Conservation (phyloP, 192 early-diverging fungal species). For the Coemansia sp. region DNA sequence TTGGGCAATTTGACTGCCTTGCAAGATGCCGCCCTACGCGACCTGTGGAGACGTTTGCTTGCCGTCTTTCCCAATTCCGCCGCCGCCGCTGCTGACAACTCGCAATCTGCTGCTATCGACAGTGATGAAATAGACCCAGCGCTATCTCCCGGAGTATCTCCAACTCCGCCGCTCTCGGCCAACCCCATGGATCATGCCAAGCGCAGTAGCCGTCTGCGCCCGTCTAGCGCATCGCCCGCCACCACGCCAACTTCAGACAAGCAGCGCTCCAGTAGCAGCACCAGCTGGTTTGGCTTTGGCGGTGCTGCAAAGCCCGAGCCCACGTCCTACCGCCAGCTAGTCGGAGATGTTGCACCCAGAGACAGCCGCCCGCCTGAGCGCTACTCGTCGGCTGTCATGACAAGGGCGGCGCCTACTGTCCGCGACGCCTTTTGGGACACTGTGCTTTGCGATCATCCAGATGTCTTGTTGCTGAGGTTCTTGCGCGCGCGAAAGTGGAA, state of each 20-base stretch:
- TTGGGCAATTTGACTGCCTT: constrained; percentile 53
- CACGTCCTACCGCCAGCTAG: constrained; percentile 28
- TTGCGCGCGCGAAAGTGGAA: constrained; percentile 90
- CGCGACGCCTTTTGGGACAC: constrained; percentile 64
- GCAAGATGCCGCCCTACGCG: constrained; percentile 50
- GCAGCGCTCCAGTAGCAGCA: constrained; percentile 7
- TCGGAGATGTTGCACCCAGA: constrained; percentile 26
- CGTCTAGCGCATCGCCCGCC: constrained; percentile 6
- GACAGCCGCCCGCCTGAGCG: constrained; percentile 29
- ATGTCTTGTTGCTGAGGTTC: constrained; percentile 75
- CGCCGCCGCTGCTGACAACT: not conserved
- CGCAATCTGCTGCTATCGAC: constrained; percentile 15
- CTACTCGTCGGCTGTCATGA: not conserved
- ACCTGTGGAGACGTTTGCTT: constrained; percentile 58
- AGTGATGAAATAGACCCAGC: not conserved
- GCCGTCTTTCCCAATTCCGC: constrained; percentile 25
- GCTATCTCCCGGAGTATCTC: not conserved
- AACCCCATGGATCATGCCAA: constrained; percentile 2
- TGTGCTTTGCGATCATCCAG: constrained; percentile 67
- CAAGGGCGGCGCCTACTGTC: constrained; percentile 32
- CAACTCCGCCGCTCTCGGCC: not conserved
- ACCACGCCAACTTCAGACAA: constrained; percentile 5
- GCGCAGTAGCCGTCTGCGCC: constrained; percentile 25
- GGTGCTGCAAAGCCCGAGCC: constrained; percentile 19
- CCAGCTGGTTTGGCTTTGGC: constrained; percentile 45